These are phyloP conservation scores for Hawksworthiomyces lignivorus DNA, from an alignment of 2,329 filamentous ascomycete species.

Conservation along the genomic window DNA sequence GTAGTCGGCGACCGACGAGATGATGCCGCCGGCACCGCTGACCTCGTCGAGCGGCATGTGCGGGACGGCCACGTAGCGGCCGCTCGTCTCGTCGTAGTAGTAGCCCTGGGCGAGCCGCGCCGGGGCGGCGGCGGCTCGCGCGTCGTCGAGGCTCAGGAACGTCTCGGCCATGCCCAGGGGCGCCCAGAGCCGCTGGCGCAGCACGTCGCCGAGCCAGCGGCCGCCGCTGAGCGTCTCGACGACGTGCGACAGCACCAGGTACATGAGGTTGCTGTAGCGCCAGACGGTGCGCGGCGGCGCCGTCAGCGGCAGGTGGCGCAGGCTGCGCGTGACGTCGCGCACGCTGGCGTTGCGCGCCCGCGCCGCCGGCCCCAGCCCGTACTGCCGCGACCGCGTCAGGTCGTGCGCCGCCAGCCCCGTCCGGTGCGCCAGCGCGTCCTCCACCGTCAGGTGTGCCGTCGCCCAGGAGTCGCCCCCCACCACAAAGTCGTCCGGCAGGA, in stretches of 20 bases:
- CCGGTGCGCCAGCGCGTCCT: slow-evolving; percentile 45
- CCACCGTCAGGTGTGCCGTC: slow-evolving; percentile 40
- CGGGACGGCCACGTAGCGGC: slow-evolving; percentile 19
- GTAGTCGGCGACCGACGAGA: slow-evolving; percentile 44
- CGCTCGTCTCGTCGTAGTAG: slow-evolving; percentile 24
- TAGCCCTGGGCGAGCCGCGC: slow-evolving; percentile 34
- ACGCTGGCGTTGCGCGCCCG: slow-evolving; percentile 26
- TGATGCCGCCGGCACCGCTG: slow-evolving; percentile 32
- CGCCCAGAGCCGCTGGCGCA: slow-evolving; percentile 32
- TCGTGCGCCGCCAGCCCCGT: slow-evolving; percentile 40
- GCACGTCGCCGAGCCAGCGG: slow-evolving; percentile 28
- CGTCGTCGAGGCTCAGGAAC: slow-evolving; percentile 25
- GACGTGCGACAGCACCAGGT: slow-evolving; percentile 35
- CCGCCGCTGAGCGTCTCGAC: slow-evolving; percentile 32
- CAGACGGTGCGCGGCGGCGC: slow-evolving; percentile 31
- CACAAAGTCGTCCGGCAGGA: slow-evolving; percentile 44
- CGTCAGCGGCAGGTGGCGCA: slow-evolving; percentile 36
- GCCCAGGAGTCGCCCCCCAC: slow-evolving; percentile 31
- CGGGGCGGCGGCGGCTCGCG: slow-evolving; percentile 18
- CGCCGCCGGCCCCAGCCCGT: slow-evolving; percentile 21
- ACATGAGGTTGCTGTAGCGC: slow-evolving; percentile 49
- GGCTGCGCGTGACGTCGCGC: slow-evolving; percentile 28
- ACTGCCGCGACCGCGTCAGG: slow-evolving; percentile 20
- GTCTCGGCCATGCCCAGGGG: slow-evolving; percentile 38
- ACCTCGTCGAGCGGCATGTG: slow-evolving; percentile 22